A percentile compares a stretch with the other conserved stretches of the same genome.
These are phyloP conservation scores for Aristolochia californica DNA, from an alignment of 164 flowering plant species.

Conservation along the genomic window DNA sequence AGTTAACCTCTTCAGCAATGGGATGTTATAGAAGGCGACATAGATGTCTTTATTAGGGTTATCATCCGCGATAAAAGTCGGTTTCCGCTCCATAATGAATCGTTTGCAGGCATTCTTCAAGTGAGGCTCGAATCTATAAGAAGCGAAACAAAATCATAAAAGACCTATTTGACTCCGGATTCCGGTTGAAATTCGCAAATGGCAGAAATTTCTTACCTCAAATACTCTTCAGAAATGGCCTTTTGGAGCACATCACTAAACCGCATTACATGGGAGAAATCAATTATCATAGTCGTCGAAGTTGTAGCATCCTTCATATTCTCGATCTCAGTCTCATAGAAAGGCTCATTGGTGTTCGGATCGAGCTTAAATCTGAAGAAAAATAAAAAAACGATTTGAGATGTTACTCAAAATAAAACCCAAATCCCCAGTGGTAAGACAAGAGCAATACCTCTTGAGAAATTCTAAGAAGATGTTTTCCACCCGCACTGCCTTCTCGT, in stretches of 20 bases:
- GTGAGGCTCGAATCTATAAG: slow-evolving; percentile 62
- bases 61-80: slow-evolving; percentile 66
- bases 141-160: background rate
- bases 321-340: slow-evolving; percentile 65
- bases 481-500: slow-evolving; percentile 70
- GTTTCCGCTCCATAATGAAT: slow-evolving; percentile 73
- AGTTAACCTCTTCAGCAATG: slow-evolving; percentile 49
- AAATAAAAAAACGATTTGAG: background rate
- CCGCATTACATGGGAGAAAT: slow-evolving; percentile 87
- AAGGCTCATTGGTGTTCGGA: slow-evolving; percentile 26
- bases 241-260: slow-evolving; percentile 66
- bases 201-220: slow-evolving; percentile 29
- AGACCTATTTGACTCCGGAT: no score
- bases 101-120: slow-evolving; percentile 91
- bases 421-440: background rate
- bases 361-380: slow-evolving; percentile 37
- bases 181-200: no score
- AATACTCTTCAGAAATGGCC: slow-evolving; percentile 74
- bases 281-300: slow-evolving; percentile 82
- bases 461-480: slow-evolving; percentile 86
- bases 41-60: slow-evolving; percentile 79
- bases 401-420: background rate
- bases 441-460: slow-evolving; percentile 49
- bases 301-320: slow-evolving; percentile 51
- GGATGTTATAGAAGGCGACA: slow-evolving; percentile 83